A percentile compares a stretch with the other conserved stretches of the same genome.
Conservation (phyloP, 768 basidiomycete species). For the Psilocybe subaeruginosa region DNA sequence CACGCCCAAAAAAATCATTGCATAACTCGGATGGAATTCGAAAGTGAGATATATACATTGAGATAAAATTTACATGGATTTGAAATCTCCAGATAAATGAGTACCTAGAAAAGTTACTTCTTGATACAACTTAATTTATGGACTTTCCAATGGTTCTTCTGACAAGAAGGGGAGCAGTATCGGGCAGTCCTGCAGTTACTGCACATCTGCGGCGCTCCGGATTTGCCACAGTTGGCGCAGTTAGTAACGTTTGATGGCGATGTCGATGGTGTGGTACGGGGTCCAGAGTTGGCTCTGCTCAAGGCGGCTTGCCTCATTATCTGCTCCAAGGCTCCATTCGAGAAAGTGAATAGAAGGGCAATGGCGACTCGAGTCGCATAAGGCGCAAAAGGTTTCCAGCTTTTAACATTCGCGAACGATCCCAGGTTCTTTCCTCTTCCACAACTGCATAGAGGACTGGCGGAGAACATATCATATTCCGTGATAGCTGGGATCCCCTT, state of each 20-base stretch:
- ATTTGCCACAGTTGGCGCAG: conserved; percentile 32
- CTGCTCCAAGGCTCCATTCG: conserved; percentile 13
- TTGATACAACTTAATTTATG: conserved; percentile 33
- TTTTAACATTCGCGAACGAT: conserved; percentile 30
- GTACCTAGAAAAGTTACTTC: not conserved
- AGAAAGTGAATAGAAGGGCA: conserved; percentile 53
- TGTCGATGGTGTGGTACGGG: not conserved
- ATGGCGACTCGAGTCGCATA: conserved; percentile 54
- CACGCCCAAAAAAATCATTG: too few species aligned
- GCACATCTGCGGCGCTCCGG: conserved; percentile 28
- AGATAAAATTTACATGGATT: too few species aligned
- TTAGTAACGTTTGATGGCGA: not conserved
- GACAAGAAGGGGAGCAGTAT: conserved; percentile 50
- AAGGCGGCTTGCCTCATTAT: not conserved
- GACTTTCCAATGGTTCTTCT: conserved; percentile 48
- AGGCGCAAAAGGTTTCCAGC: conserved; percentile 43
- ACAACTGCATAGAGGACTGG: conserved; percentile 53
- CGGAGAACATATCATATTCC: conserved; percentile 30
- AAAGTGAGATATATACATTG: too few species aligned
- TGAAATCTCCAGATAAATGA: too few species aligned
- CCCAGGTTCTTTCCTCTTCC: conserved; percentile 51
- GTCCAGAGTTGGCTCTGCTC: conserved; percentile 1
- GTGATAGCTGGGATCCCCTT: conserved; percentile 40
- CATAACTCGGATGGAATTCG: too few species aligned
- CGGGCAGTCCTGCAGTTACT: conserved; percentile 37